Conservation (phyloP, 345 rosid species). For the Eucalyptus paniculata region DNA sequence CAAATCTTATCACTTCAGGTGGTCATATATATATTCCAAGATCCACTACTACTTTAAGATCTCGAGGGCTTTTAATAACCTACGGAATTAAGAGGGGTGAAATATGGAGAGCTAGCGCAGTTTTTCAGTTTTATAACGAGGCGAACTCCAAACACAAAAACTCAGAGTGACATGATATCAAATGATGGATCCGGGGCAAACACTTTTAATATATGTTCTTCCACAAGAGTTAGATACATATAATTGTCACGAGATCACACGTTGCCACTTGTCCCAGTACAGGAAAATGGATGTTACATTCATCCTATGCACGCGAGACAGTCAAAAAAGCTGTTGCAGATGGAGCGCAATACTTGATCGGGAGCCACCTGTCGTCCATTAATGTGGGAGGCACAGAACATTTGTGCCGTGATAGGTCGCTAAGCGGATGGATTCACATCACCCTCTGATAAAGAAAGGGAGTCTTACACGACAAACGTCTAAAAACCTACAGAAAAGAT, state of each 20-base stretch:
- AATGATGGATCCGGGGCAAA: not conserved
- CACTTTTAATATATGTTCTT: not conserved
- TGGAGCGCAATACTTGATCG: conserved; percentile 3
- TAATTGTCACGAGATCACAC: not conserved
- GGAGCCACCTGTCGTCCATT: not conserved
- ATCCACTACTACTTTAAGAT: not conserved
- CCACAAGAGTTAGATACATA: not conserved
- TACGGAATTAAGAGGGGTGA: not conserved
- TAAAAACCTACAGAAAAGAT: not conserved
- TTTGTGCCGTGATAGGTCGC: not conserved
- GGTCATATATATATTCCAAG: not conserved
- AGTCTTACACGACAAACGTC: not conserved
- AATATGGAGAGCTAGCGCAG: not conserved
- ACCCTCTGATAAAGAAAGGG: not conserved
- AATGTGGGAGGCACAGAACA: not conserved
- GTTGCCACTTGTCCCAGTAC: conserved; percentile 13
- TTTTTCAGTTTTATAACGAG: not conserved
- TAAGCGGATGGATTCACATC: not conserved
- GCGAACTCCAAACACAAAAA: not conserved
- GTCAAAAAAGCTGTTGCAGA: conserved; percentile 3
- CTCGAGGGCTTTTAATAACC: not conserved
- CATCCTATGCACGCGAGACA: conserved; percentile 5
- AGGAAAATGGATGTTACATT: not conserved
- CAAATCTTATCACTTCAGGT: not conserved
- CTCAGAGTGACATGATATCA: not conserved